Evolutionary conservation across 495 filamentous ascomycete species (phyloP), one percentile per base, ranked within the genome.

Genomic region (Staphylotrichum longicolle): DNA sequence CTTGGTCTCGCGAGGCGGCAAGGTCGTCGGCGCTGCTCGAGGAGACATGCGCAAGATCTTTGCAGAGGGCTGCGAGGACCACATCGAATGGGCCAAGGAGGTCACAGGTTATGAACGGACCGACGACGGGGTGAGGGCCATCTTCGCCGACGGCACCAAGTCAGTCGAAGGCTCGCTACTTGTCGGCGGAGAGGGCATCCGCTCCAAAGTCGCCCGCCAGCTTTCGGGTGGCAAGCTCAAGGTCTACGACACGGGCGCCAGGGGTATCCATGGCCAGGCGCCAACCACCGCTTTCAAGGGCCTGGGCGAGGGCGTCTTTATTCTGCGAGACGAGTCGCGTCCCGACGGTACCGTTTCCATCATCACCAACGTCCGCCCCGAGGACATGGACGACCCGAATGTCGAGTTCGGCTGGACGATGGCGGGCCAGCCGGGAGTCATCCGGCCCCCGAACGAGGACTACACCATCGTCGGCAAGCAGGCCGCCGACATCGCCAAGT

Each of bases 371-470:
- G 77, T 85, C 3, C 74, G 82, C 10, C 63, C 80, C n/a, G 73
- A 70, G 6, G 81, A 84, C 6, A 80, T 82, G 80, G 76, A 83
- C 55, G 75, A 85, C 63, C 80, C 80, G 0, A 67, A 71, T 30
- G 56, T 83, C 11, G 2, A 78, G 33, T 84, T 84, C 63, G 82
- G 82, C 4, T 85, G 81, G 81, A 85, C 81, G 0, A 75, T 85
- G 79, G 74, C 69, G 4, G 81, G 70, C n/a, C 67, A 73, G 54
- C 79, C 82, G 7, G 81, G 80, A 5, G 77, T 80, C 7, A 81
- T 85, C 54, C 55, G 66, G 4, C 63, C 74, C 0, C 81, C 81
- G 0, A 82, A 82, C 60, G 74, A 84, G 42, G 72, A 85, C 65
- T 79, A 78, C 62, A 66, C 76, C 7, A 76, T 82, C 20, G 72